phyloP scores from a whole-genome alignment of 2,329 filamentous ascomycete species.

The Hypoxylon sp. region DNA sequence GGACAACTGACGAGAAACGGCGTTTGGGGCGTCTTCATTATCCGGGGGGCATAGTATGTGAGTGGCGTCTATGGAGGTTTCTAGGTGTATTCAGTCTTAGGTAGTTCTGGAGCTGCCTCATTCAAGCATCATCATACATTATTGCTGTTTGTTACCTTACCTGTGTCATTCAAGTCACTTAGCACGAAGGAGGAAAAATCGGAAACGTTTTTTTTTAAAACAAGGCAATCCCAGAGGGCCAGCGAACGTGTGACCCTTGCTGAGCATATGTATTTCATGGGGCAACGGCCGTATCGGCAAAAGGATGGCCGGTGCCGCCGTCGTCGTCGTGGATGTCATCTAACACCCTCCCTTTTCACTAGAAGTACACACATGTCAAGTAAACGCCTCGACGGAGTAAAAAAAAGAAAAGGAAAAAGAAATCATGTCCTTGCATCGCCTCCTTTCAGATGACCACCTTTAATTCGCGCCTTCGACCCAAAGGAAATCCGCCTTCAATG shows the following conservation, averaged over 20 bases:
- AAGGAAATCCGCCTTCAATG: background rate
- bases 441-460: slow-evolving; percentile 7
- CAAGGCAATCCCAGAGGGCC: slow-evolving; percentile 21
- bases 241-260: slow-evolving; percentile 34
- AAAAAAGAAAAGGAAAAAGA: background rate
- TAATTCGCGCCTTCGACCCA: background rate
- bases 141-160: background rate
- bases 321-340: background rate
- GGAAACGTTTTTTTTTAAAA: background rate
- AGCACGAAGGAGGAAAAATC: background rate
- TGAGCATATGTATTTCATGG: slow-evolving; percentile 29
- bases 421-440: background rate
- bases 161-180: slow-evolving; percentile 6
- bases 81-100: background rate
- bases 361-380: slow-evolving; percentile 22
- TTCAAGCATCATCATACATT: no score
- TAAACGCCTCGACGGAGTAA: slow-evolving; percentile 1
- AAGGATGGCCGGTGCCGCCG: no score
- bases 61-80: slow-evolving; percentile 3
- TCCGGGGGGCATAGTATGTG: background rate
- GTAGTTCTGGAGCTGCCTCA: background rate
- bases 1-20: background rate
- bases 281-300: background rate
- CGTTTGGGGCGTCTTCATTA: background rate
- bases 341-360: slow-evolving; percentile 6